phyloP scores from a whole-genome alignment of 768 basidiomycete genomes.

The Naganishia randhawae region DNA sequence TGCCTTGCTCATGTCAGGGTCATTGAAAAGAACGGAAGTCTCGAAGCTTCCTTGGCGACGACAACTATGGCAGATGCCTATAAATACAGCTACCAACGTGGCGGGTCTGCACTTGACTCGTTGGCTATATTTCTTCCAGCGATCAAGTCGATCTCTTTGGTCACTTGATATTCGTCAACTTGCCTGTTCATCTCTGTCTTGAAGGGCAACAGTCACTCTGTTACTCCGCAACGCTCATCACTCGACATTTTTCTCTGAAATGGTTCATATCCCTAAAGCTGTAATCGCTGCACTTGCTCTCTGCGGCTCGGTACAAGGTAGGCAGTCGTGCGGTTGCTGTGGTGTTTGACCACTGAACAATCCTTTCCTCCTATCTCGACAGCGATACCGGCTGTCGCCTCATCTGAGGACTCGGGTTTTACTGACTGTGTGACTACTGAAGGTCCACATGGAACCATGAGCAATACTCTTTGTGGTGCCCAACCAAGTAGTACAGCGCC shows the following conservation, averaged over 20 bases:
- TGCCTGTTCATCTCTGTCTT: neutral
- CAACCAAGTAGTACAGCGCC: too few relatives aligned
- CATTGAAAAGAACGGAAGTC: too few relatives aligned
- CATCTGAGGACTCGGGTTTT: neutral
- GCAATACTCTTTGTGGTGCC: too few relatives aligned
- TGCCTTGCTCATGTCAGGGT: too few relatives aligned
- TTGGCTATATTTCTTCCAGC: too few relatives aligned
- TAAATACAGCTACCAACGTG: too few relatives aligned
- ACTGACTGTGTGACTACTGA: neutral
- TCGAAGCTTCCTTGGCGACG: too few relatives aligned
- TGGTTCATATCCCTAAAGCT: neutral
- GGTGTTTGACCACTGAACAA: neutral
- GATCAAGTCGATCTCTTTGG: too few relatives aligned
- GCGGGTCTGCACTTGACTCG: too few relatives aligned
- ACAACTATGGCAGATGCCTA: too few relatives aligned
- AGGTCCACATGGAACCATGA: neutral
- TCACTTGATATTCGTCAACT: too few relatives aligned
- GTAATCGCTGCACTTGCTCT: neutral
- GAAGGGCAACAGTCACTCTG: neutral
- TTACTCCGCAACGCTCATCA: too few relatives aligned
- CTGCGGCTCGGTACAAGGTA: neutral
- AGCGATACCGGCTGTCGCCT: neutral
- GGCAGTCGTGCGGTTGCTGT: neutral
- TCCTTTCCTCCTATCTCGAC: neutral
- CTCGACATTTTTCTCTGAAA: neutral